Evolutionary conservation across 2,329 filamentous ascomycete species (phyloP).

Genomic region (Colletotrichum paranaense): DNA sequence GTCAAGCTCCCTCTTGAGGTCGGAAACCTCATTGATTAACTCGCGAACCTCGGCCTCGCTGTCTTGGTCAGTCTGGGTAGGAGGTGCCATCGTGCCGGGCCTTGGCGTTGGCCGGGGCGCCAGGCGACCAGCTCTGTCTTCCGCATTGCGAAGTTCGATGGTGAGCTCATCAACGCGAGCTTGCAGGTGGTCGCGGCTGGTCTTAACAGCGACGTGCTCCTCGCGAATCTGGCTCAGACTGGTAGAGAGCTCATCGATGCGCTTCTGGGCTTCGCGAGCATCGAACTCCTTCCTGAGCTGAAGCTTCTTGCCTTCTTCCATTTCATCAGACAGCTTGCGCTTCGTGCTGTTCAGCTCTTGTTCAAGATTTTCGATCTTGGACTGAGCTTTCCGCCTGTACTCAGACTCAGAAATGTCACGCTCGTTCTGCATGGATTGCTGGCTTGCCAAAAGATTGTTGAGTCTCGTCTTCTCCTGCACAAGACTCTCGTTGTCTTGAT

Average conservation of each 20-base stretch:
- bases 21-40: constrained; percentile 83
- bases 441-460: constrained; percentile 83
- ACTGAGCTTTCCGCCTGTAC: constrained; percentile 81
- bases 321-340: constrained; percentile 84
- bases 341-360: constrained; percentile 82
- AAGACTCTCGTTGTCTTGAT: constrained; percentile 87
- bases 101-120: constrained; percentile 81
- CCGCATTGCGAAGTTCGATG: constrained; percentile 87
- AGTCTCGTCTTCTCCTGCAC: constrained; percentile 87
- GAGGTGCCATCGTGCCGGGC: constrained; percentile 55
- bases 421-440: constrained; percentile 93
- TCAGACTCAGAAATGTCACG: constrained; percentile 88
- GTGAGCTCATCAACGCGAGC: constrained; percentile 88
- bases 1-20: constrained; percentile 89
- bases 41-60: constrained; percentile 78
- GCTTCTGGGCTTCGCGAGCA: constrained; percentile 85
- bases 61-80: constrained; percentile 59
- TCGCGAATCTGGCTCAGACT: constrained; percentile 85
- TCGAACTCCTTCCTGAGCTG: constrained; percentile 91
- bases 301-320: constrained; percentile 86
- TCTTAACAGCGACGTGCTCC: constrained; percentile 87
- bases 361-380: constrained; percentile 82
- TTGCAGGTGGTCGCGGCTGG: constrained; percentile 89
- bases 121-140: constrained; percentile 85
- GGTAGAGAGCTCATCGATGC: constrained; percentile 90